Conservation (phyloP, 768 basidiomycete genomes). For the Boletus pseudopeckii region DNA sequence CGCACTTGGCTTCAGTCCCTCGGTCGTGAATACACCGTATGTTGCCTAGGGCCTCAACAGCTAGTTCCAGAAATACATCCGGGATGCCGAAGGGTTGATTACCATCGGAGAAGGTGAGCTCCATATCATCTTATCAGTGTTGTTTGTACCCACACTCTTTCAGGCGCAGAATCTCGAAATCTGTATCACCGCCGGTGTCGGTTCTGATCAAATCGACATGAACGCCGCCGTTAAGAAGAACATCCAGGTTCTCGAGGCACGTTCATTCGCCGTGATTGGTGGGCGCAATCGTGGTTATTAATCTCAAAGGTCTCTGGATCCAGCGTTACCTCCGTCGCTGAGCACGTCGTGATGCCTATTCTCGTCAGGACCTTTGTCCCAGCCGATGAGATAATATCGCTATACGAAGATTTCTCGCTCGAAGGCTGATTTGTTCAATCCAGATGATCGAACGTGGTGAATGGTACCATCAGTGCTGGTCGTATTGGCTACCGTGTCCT, state of each 20-base stretch:
- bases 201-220: slow-evolving; percentile 86
- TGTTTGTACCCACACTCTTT: not conserved
- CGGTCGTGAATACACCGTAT: slow-evolving; percentile 75
- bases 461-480: slow-evolving; percentile 82
- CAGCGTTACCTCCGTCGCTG: slow-evolving; percentile 89
- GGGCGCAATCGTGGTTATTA: not conserved
- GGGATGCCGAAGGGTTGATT: slow-evolving; percentile 74
- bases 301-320: slow-evolving; percentile 59
- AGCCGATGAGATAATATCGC: slow-evolving; percentile 61
- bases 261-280: not conserved
- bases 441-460: slow-evolving; percentile 75
- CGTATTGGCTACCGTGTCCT: slow-evolving; percentile 86
- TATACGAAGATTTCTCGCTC: not conserved
- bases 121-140: not conserved
- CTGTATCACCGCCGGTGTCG: slow-evolving; percentile 85
- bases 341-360: slow-evolving; percentile 88
- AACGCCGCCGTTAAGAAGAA: slow-evolving; percentile 78
- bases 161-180: slow-evolving; percentile 86
- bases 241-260: slow-evolving; percentile 68
- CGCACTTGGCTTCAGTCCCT: slow-evolving; percentile 61
- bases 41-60: slow-evolving; percentile 61
- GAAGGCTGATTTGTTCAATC: not conserved
- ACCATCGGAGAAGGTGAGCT: slow-evolving; percentile 62
- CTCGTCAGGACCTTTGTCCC: slow-evolving; percentile 87
- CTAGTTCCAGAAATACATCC: slow-evolving; percentile 76